Conservation (phyloP, 306 rosid species). For the Begonia peltatifolia region DNA sequence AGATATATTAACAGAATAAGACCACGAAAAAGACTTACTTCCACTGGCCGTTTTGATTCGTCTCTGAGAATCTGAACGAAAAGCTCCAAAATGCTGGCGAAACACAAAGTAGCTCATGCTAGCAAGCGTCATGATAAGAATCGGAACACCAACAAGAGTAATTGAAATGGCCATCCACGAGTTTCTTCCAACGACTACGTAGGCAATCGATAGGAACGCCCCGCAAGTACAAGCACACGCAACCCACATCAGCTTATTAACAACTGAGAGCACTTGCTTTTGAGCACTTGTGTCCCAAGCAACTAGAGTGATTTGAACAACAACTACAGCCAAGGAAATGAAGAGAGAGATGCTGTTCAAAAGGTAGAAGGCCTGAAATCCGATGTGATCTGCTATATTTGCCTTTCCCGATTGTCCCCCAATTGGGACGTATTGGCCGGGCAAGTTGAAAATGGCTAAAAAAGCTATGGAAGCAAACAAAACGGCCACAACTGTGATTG, state of each 20-base stretch:
- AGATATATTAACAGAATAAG: slow-evolving; percentile 74
- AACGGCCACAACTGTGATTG: slow-evolving; percentile 75
- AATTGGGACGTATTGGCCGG: slow-evolving; percentile 39
- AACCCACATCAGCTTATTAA: slow-evolving; percentile 92
- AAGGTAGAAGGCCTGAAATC: slow-evolving; percentile 68
- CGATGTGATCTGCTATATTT: slow-evolving; percentile 30
- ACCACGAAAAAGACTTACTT: slow-evolving; percentile 89
- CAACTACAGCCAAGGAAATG: slow-evolving; percentile 88
- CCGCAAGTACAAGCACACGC: slow-evolving; percentile 96
- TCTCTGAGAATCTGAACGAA: slow-evolving; percentile 46
- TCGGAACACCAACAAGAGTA: slow-evolving; percentile 58
- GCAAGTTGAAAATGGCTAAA: slow-evolving; percentile 88
- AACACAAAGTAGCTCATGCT: slow-evolving; percentile 60
- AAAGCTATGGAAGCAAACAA: slow-evolving; percentile 94
- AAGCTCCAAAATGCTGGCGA: slow-evolving; percentile 81
- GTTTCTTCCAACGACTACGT: slow-evolving; percentile 50
- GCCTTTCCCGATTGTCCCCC: slow-evolving; percentile 50
- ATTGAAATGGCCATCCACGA: slow-evolving; percentile 79
- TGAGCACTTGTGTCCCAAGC: slow-evolving; percentile 98
- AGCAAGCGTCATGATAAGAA: slow-evolving; percentile 73
- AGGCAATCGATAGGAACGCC: slow-evolving; percentile 68
- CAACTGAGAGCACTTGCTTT: slow-evolving; percentile 81
- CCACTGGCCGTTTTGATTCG: slow-evolving; percentile 63
- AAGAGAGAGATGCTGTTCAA: slow-evolving; percentile 77
- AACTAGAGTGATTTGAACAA: slow-evolving; percentile 93